Base-by-base conservation (phyloP, 164 flowering plant genomes). In the Euptelea pleiosperma region DNA sequence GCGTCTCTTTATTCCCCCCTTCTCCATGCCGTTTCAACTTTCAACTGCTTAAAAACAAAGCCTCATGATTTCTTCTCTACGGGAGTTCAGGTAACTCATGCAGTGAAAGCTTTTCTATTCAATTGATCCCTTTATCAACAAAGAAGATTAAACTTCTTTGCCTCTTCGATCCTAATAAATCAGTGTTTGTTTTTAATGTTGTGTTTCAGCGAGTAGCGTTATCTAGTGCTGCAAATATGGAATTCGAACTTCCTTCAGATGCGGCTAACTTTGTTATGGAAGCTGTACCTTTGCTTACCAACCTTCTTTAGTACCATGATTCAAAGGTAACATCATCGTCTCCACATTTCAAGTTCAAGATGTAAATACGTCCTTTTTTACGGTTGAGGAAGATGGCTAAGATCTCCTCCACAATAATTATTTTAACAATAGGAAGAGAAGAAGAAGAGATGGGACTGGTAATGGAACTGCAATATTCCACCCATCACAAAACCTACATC, bases 221-320 rank as follows among this genome's bases (percentile, higher is more conserved):
- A 36, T 80, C 97, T 40, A 94, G 98, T 66, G 99, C 99, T 68
- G 99, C 96, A 69, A 94, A 94, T 73, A 94, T 94, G 88, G 91
- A 98, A 77, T 91, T 85, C 82, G 91, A 94, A 60, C 96, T 94
- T 39, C 96, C 99, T 56, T 84, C 98, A 4, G 99, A 94, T 87
- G 97, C 99, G 19, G 82, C 99, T 57, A 98, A 94, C 70, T 91
- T 85, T 82, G 99, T 91, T 61, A 91, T 91, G 96, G 98, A 91
- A 69, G 96, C 97, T 60, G 96, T 94, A 41, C 99, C 99, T 33
- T 71, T 89, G 43, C 76, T 94, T 70, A 91, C 96, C 15, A 89
- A 91, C 67, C 93, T 89, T 51, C 96, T 94, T 35, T 98, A 91
- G 68, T 85, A 94, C 72, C 99, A 85, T 55, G 99, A 94, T 77